Conservation (phyloP, 495 filamentous ascomycete species). For the Immersiella caudata region DNA sequence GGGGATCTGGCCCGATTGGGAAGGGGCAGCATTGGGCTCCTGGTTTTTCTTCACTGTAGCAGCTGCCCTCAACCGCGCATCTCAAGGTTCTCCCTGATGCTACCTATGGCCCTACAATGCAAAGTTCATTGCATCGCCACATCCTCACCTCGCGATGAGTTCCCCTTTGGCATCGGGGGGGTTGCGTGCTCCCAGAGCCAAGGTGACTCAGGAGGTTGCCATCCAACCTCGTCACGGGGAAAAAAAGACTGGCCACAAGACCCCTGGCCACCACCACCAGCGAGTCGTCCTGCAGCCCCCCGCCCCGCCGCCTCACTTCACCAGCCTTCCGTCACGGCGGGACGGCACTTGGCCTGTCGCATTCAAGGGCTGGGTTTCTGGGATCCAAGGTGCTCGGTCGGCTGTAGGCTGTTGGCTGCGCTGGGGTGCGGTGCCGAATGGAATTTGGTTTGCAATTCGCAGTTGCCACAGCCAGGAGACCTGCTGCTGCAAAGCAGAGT, state of each 20-base stretch:
- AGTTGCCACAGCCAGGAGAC: conserved; percentile 10
- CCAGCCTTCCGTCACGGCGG: conserved; percentile 10
- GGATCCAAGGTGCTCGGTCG: too few relatives aligned
- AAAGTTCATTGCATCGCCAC: background rate
- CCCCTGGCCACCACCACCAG: background rate
- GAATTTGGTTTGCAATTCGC: background rate
- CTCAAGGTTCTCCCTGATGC: too few relatives aligned
- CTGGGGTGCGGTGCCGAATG: background rate
- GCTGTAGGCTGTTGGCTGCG: background rate
- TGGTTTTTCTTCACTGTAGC: background rate
- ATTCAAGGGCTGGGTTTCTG: background rate
- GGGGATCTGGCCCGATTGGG: background rate
- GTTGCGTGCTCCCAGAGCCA: background rate
- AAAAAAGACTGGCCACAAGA: background rate
- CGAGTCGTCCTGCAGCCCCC: background rate
- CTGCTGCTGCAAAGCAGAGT: background rate
- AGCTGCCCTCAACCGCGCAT: background rate
- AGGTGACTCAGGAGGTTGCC: background rate
- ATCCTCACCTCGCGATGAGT: background rate
- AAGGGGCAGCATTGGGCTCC: background rate
- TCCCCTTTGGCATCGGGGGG: background rate
- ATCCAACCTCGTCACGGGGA: background rate
- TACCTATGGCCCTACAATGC: too few relatives aligned
- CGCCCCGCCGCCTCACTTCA: conserved; percentile 7
- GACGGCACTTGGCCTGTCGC: conserved; percentile 1